These are phyloP conservation scores for Pestalotiopsis sp. DNA, from an alignment of 2,329 filamentous ascomycete species.

Conservation along the genomic window DNA sequence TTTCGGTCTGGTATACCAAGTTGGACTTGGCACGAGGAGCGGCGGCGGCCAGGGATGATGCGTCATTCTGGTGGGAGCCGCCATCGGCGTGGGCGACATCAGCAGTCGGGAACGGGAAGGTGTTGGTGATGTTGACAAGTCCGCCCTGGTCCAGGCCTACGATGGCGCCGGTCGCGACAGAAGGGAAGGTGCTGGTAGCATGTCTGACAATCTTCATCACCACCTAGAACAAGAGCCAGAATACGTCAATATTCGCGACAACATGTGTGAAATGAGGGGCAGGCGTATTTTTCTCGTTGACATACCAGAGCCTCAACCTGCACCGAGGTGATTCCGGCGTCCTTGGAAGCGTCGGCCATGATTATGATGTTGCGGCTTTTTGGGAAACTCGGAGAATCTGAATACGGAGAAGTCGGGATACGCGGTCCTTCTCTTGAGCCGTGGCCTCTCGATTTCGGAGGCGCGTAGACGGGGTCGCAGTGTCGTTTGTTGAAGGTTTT, in stretches of 20 bases:
- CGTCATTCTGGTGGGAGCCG: constrained; percentile 69
- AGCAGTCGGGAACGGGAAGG: constrained; percentile 87
- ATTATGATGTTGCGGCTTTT: constrained; percentile 34
- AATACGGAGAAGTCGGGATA: neutral
- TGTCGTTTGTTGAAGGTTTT: constrained; percentile 12
- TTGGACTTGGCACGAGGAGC: constrained; percentile 93
- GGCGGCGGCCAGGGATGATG: constrained; percentile 77
- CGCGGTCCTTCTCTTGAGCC: constrained; percentile 9
- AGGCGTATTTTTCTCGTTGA: constrained; percentile 36
- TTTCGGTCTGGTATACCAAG: constrained; percentile 86
- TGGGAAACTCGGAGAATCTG: neutral
- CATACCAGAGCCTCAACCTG: constrained; percentile 93
- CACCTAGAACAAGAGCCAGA: constrained; percentile 56
- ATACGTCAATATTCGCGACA: constrained; percentile 4
- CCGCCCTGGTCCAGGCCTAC: constrained; percentile 90
- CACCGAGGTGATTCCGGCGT: constrained; percentile 79
- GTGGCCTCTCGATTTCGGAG: neutral
- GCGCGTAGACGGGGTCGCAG: neutral
- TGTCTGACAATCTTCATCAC: constrained; percentile 99
- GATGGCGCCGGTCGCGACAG: constrained; percentile 84
- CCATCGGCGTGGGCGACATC: constrained; percentile 70
- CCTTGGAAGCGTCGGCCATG: constrained; percentile 65
- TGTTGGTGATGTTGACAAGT: constrained; percentile 88
- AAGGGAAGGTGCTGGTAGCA: constrained; percentile 85
- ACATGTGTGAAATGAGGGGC: constrained; percentile 23